A percentile compares a stretch with the other conserved stretches of the same genome.
phyloP scores from a whole-genome alignment of 805 yeast species.

The Saccharomycopsis sp. region DNA sequence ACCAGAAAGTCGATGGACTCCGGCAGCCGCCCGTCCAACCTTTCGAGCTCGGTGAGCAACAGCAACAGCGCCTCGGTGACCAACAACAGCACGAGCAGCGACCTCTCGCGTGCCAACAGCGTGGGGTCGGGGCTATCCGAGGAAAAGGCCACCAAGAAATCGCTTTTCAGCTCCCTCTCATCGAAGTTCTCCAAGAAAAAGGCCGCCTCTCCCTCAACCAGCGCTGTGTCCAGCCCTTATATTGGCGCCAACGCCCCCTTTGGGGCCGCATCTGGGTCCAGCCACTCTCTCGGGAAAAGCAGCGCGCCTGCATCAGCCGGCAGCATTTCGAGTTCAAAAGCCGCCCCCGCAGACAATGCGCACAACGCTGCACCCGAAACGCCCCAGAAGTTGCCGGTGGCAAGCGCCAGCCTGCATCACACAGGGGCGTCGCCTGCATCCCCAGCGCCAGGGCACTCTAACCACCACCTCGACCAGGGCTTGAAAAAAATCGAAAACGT shows the following conservation, averaged over 20 bases:
- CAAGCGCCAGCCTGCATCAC: too few relatives aligned
- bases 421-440: too few relatives aligned
- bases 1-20: conserved; percentile 14
- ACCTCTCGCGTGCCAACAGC: neutral
- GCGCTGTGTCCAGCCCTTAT: neutral
- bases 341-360: too few relatives aligned
- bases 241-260: too few relatives aligned
- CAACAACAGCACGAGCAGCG: conserved; percentile 3
- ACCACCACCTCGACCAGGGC: neutral
- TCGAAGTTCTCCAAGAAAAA: conserved; percentile 26
- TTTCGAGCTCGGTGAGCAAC: neutral
- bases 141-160: conserved; percentile 21
- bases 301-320: too few relatives aligned
- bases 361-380: too few relatives aligned
- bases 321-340: too few relatives aligned
- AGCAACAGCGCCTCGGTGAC: conserved; percentile 12
- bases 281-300: too few relatives aligned
- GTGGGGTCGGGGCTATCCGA: conserved; percentile 23
- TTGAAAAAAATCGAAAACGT: neutral
- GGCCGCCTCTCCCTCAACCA: conserved; percentile 6
- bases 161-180: conserved; percentile 27
- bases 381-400: too few relatives aligned
- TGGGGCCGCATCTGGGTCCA: too few relatives aligned
- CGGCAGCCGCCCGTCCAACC: neutral
- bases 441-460: neutral